A percentile compares a stretch with the other conserved stretches of the same genome.
Conservation (phyloP, 805 yeast species). For the Monosporozyma solicola region DNA sequence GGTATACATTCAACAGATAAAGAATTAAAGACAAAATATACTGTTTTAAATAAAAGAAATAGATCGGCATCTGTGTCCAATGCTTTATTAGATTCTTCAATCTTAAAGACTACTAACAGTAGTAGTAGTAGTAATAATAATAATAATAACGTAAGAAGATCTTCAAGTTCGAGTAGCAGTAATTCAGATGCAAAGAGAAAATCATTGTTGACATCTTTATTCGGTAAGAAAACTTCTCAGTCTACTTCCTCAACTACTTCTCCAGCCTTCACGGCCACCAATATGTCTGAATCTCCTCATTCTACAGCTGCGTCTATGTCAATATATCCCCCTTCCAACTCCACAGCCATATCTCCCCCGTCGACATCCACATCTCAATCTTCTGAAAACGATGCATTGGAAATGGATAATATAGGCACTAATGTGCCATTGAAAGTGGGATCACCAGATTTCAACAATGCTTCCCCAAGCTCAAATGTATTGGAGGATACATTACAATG, state of each 20-base stretch:
- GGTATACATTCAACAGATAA: background rate
- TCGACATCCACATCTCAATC: background rate
- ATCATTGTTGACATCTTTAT: constrained; percentile 22
- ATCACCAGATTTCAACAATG: background rate
- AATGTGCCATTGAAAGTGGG: background rate
- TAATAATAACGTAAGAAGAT: background rate
- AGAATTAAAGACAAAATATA: background rate
- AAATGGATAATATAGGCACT: background rate
- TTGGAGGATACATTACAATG: background rate
- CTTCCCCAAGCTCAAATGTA: background rate
- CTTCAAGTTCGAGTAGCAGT: background rate
- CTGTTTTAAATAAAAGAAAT: constrained; percentile 7
- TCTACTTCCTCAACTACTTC: background rate
- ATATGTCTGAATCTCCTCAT: background rate
- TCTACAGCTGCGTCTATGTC: background rate
- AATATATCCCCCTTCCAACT: background rate
- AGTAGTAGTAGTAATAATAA: background rate
- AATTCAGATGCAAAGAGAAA: constrained; percentile 16
- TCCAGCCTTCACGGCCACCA: too few species aligned
- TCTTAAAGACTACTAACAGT: background rate
- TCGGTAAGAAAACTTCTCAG: constrained; percentile 14
- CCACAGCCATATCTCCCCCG: background rate
- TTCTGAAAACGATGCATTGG: background rate
- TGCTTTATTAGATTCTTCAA: constrained; percentile 8
- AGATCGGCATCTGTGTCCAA: constrained; percentile 19